These are phyloP conservation scores for Onygena corvina DNA, from an alignment of 2,329 filamentous ascomycete genomes.

Conservation along the genomic window DNA sequence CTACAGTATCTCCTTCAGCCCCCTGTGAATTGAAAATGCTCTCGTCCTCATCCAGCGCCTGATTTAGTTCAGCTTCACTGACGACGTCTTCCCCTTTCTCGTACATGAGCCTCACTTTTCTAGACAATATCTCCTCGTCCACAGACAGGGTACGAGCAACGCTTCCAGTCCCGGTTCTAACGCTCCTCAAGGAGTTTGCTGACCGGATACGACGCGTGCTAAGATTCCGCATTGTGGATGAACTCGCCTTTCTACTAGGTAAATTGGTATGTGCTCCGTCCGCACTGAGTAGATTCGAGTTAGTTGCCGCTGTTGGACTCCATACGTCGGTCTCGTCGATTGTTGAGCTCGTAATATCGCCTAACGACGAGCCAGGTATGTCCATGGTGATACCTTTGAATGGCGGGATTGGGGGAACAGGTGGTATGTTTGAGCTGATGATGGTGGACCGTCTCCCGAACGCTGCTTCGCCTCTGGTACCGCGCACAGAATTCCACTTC, in stretches of 20 bases:
- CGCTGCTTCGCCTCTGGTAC: slow-evolving; percentile 24
- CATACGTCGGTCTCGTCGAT: slow-evolving; percentile 22
- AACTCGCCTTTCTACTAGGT: slow-evolving; percentile 13
- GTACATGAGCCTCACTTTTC: slow-evolving; percentile 53
- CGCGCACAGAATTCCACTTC: slow-evolving; percentile 30
- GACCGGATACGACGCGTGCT: slow-evolving; percentile 22
- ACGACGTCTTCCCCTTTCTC: slow-evolving; percentile 48
- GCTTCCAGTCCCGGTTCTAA: slow-evolving; percentile 26
- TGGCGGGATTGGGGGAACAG: slow-evolving; percentile 16
- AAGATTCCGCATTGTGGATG: slow-evolving; percentile 15
- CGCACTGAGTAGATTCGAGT: slow-evolving; percentile 5
- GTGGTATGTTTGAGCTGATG: slow-evolving; percentile 18
- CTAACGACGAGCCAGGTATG: slow-evolving; percentile 44
- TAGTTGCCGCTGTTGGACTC: slow-evolving; percentile 13
- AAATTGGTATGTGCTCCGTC: background rate
- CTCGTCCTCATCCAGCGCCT: slow-evolving; percentile 28
- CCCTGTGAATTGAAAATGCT: slow-evolving; percentile 20
- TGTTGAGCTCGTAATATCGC: slow-evolving; percentile 40
- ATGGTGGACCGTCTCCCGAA: slow-evolving; percentile 10
- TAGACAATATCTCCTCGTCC: slow-evolving; percentile 51
- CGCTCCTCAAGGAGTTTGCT: slow-evolving; percentile 29
- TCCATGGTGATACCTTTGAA: slow-evolving; percentile 43
- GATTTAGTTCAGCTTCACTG: slow-evolving; percentile 30
- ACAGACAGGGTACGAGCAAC: slow-evolving; percentile 45
- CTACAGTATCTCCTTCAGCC: background rate